Evolutionary conservation across 345 rosid genomes (phyloP), one percentile per base, ranked within the genome.

Genomic region (Eutrema yunnanense): DNA sequence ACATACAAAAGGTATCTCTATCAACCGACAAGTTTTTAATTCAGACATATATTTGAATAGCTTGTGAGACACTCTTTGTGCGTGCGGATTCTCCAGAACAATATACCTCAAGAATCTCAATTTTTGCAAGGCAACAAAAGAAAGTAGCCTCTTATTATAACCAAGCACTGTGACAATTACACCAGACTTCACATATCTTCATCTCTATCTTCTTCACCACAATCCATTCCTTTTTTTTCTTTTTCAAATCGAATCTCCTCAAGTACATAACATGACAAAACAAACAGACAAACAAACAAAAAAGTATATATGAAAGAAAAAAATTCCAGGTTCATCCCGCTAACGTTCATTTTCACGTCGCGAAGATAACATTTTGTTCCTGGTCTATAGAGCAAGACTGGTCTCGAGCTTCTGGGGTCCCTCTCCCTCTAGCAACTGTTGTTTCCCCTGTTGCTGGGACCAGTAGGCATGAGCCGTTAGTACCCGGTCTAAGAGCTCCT

Each of bases 401-500:
- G 84, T 81, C 77, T 85, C 92, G 6, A 77, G 81, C 58, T 65
- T 53, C 9, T 67, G 57, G 7, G 54, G 54, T 56, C 75, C 86
- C 55, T 73, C 91, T 73, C 75, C 86, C 55, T 73, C 91, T 73
- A 85, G 87, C 66, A 85, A 72, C 72, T 84, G 90, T 61, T 87
- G 93, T 80, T 81, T 91, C 5, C 90, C 86, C 66, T 94, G 97
- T 50, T 92, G 97, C 66, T 88, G 87, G 57, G 96, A 86, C 98
- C 99, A 95, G 75, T 81, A 86, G n/a, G 97, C 96, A 42, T 92
- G 99, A 6, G 96, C 96, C 0, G 80, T 82, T 10, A 92, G 81
- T 53, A 95, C 99, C 76, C 99, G 72, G 81, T 95, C 97, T 70
- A 95, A 58, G 50, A 95, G 96, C 78, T 95, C 96, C 67, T 95